Base-by-base conservation (phyloP, 2,329 filamentous ascomycete genomes). In the Chaetomium sp. region DNA sequence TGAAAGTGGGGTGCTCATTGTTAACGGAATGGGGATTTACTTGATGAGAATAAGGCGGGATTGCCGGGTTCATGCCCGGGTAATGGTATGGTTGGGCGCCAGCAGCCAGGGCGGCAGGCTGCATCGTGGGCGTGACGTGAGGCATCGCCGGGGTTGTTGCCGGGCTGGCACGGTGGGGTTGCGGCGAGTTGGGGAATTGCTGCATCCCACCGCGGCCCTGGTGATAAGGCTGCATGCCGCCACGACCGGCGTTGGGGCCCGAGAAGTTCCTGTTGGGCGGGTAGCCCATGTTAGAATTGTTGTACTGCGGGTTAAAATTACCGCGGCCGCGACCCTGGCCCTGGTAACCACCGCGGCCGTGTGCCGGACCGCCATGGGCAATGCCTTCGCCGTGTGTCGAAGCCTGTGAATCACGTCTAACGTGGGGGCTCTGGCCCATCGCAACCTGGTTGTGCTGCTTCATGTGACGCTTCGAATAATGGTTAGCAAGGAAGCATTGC, bases 391-490 rank as follows among this genome's bases (percentile, higher is more conserved):
- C 87, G 76, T 94, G 90, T 69, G 87, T 84, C 25, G 92, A 96
- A 74, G 95, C 92, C 45, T 90, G 90, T 33, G 94, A 97, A 75
- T 94, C 90, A 71, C 92, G 90, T 73, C 94, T 90, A 72, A 92
- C 85, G 78, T 98, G 83, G 73, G 69, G 67, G 61, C 65, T 67
- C 50, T 90, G 90, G 66, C 83, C 85, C 71, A 87, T 81, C 66
- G 84, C 82, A 69, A 85, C 82, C 66, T 85, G 84, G 70, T 85
- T 85, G 70, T 88, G 80, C 61, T 89, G 86, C 80, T 89, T 87
- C 79, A 90, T 85, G 78, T 92, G 87, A 74, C 86, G 86, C 86
- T 89, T 72, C 60, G 71, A 67, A 72, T 69, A 72, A 70, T 54
- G 69, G 66, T 71, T 64, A 73, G n/a, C 56, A 42, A 54, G n/a